These are phyloP conservation scores for Trichoderma gamsii DNA, from an alignment of 495 filamentous ascomycete species.

Conservation along the genomic window DNA sequence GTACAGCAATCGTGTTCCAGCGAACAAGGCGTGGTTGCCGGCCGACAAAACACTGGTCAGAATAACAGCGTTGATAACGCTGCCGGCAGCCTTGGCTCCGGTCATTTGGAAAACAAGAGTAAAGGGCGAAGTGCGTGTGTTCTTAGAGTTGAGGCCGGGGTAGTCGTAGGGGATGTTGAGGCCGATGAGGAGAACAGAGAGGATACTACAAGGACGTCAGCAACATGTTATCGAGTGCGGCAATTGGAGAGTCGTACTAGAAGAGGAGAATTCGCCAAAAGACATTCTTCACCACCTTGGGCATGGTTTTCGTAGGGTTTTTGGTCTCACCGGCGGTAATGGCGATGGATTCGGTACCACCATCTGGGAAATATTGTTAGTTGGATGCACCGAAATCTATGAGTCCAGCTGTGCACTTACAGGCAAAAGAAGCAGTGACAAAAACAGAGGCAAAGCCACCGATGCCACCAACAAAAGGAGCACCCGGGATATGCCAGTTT, in stretches of 20 bases:
- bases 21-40: slow-evolving; percentile 49
- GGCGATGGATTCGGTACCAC: slow-evolving; percentile 48
- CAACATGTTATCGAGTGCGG: not conserved
- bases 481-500: slow-evolving; percentile 35
- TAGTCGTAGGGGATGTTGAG: slow-evolving; percentile 51
- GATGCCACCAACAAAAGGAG: slow-evolving; percentile 19
- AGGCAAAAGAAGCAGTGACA: slow-evolving; percentile 28
- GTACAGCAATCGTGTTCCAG: slow-evolving; percentile 47
- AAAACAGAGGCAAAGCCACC: slow-evolving; percentile 24
- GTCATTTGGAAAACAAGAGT: slow-evolving; percentile 54
- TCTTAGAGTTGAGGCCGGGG: slow-evolving; percentile 38
- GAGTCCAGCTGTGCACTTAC: not conserved
- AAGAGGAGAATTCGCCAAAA: slow-evolving; percentile 54
- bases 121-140: slow-evolving; percentile 52
- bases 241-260: slow-evolving; percentile 28
- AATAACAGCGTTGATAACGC: slow-evolving; percentile 56
- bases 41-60: slow-evolving; percentile 38
- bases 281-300: slow-evolving; percentile 35
- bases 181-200: slow-evolving; percentile 55
- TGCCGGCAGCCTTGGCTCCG: slow-evolving; percentile 53
- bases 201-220: slow-evolving; percentile 26
- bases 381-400: not conserved
- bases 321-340: slow-evolving; percentile 55
- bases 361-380: slow-evolving; percentile 14
- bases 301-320: slow-evolving; percentile 46